Percentiles rank a stretch among this genome's conserved stretches.
Conservation (phyloP, 371 early-diverging fungal genomes). For the Haplosporangium sp. region DNA sequence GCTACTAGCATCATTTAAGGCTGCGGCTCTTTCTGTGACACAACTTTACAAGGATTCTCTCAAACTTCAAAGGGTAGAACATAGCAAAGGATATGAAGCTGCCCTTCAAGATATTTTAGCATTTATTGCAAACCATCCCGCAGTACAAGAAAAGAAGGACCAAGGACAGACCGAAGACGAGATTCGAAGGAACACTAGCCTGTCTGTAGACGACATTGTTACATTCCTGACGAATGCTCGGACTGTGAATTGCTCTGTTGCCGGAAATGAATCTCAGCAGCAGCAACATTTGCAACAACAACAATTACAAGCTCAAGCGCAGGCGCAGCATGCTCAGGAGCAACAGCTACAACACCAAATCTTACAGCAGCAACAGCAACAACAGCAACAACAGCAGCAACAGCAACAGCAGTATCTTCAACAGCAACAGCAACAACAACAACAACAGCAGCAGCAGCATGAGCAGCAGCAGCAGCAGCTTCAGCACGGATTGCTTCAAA, state of each 20-base stretch:
- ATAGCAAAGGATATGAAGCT: conserved; percentile 78
- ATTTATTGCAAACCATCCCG: conserved; percentile 65
- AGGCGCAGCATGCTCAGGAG: conserved; percentile 40
- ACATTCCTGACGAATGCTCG: conserved; percentile 66
- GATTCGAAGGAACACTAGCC: conserved; percentile 38
- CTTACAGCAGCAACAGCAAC: conserved; percentile 26
- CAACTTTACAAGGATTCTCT: conserved; percentile 79
- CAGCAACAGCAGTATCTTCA: conserved; percentile 22
- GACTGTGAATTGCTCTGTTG: conserved; percentile 48
- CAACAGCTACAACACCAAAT: conserved; percentile 41
- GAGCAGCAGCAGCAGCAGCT: conserved; percentile 24
- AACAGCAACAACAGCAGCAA: conserved; percentile 27
- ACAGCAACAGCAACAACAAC: conserved; percentile 23
- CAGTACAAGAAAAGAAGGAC: conserved; percentile 56
- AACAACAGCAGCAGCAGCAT: conserved; percentile 24
- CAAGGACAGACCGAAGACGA: conserved; percentile 56
- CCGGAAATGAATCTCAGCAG: conserved; percentile 31
- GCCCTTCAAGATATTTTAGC: conserved; percentile 77
- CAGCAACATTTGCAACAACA: conserved; percentile 36
- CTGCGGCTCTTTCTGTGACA: conserved; percentile 78
- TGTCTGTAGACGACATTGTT: conserved; percentile 69
- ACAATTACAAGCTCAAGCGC: conserved; percentile 33
- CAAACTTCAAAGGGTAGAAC: conserved; percentile 71
- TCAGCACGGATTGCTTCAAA: conserved; percentile 22
- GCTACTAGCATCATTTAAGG: conserved; percentile 71